A percentile compares a stretch with the other conserved stretches of the same genome.
Conservation (phyloP, 208 protist genomes). For the Trypanosoma avium region DNA sequence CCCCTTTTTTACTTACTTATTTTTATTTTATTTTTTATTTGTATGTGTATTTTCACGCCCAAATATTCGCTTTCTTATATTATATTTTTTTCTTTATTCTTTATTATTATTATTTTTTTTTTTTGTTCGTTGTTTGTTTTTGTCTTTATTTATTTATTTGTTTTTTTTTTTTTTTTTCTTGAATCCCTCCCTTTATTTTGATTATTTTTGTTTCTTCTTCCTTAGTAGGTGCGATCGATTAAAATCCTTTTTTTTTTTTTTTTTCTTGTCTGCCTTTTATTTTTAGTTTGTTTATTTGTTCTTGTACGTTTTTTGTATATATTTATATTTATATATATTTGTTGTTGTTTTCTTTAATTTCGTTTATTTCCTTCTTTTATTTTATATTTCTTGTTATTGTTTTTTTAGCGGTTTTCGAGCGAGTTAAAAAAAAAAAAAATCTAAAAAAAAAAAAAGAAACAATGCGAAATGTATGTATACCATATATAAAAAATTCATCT, state of each 20-base stretch:
- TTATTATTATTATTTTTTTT: background rate
- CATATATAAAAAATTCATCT: background rate
- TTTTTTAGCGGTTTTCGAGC: background rate
- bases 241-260: background rate
- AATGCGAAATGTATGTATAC: conserved; percentile 1
- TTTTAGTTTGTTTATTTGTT: background rate
- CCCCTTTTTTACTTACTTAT: background rate
- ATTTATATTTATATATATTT: too few species aligned
- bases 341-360: too few species aligned
- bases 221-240: background rate
- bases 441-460: too few species aligned
- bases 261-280: background rate
- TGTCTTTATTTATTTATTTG: background rate
- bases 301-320: background rate
- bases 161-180: conserved; percentile 1
- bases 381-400: background rate
- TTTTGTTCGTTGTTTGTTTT: background rate
- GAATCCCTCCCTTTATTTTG: background rate
- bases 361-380: background rate
- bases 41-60: background rate
- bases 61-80: background rate
- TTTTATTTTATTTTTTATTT: background rate
- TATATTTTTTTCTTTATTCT: background rate
- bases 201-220: background rate
- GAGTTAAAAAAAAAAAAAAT: too few species aligned